Base-by-base conservation (phyloP, 257 asterid genomes). In the Nicotiana paniculata region DNA sequence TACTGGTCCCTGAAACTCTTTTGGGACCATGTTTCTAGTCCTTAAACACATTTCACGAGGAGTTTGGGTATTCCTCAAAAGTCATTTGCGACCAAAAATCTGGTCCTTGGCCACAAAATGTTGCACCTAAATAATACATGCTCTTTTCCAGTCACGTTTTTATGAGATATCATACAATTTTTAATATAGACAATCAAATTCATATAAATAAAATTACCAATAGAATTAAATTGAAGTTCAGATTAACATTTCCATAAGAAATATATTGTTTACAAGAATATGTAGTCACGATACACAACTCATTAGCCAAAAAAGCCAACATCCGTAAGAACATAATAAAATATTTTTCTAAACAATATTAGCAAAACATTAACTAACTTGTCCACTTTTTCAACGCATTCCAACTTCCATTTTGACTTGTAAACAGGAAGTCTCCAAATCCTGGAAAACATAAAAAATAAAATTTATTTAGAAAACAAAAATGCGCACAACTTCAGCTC, bases 401-500 rank as follows among this genome's bases (percentile, higher is more conserved):
- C 35, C 1, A 26, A 62, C 1, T 9, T 62, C 37, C 35, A 62
- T 26, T 18, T 26, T 2, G 37, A 24, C 68, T 26, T 26, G 13
- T 51, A 51, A 51, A 51, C 15, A 4, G 1, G n/a, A 51, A 51
- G 55, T 9, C 55, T 51, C 55, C 17, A 51, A 51, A 51, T 51
- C 17, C 16, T 11, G 15, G 2, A 51, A 51, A 24, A 10, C 7
- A 15, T 62, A 62, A 4, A 62, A 62, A 26, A 11, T 10, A 26
- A 24, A 24, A 10, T 9, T 9, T 3, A 1, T 28, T 62, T 2
- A 26, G 3, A 62, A 13, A 62, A 24, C 1, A 10, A 2, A 9
- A 3, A 10, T 62, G 68, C 6, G 3, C 68, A 62, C 68, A 62
- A 26, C 33, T 3, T 35, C 7, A 35, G 6, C 97, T 90, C 81